phyloP scores from a whole-genome alignment of 140 eudicot genomes.

The Cichorium intybus region DNA sequence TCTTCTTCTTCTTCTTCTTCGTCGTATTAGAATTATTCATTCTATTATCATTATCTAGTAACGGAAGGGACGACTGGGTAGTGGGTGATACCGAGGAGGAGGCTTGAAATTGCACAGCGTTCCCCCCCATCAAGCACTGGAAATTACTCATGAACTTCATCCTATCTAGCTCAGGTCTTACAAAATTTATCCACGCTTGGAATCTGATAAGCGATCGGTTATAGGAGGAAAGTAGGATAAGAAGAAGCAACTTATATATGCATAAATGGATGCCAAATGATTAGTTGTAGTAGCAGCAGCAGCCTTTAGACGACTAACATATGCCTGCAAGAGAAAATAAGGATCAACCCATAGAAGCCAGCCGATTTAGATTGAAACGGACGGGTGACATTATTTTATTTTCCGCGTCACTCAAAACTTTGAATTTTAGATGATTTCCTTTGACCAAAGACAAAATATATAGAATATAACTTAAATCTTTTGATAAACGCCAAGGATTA shows the following conservation, averaged over 20 bases:
- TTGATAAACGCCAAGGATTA: not conserved
- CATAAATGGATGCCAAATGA: constrained; percentile 1
- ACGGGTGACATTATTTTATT: constrained; percentile 8
- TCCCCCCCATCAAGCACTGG: constrained; percentile 34
- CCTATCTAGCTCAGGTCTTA: not conserved
- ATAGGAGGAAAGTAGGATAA: not conserved
- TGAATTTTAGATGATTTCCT: constrained; percentile 2
- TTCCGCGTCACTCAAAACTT: not conserved
- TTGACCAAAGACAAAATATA: constrained; percentile 27
- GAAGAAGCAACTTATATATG: constrained; percentile 6
- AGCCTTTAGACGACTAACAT: constrained; percentile 20
- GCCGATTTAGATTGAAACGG: constrained; percentile 16
- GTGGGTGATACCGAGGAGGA: not conserved
- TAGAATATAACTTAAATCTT: not conserved
- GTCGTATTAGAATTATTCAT: not conserved
- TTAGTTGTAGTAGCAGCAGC: constrained; percentile 3
- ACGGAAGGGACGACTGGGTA: not conserved
- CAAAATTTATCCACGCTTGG: not conserved
- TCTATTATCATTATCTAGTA: not conserved
- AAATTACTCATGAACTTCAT: constrained; percentile 36
- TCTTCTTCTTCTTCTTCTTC: constrained; percentile 8
- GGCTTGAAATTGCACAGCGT: constrained; percentile 21
- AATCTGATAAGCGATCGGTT: not conserved
- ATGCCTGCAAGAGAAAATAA: constrained; percentile 2
- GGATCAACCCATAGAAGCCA: constrained; percentile 23